Base-by-base conservation (phyloP, 371 early-diverging fungal genomes). In the Gilbertella persicaria region DNA sequence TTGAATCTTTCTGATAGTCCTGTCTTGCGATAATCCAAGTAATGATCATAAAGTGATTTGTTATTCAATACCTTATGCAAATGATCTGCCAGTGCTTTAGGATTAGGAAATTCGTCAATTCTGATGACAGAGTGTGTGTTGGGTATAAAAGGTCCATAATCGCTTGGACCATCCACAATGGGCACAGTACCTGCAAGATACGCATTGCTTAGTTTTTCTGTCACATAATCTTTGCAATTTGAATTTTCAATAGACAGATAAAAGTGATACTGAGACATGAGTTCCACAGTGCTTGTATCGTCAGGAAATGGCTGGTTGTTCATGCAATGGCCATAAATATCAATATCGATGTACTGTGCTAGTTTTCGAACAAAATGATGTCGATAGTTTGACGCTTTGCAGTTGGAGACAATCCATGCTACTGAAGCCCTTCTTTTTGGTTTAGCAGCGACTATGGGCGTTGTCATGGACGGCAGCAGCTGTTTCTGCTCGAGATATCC, bases 91-190 rank as follows among this genome's bases (percentile, higher is more conserved):
- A 54, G 9, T 23, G 17, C 21, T 16, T 30, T 28, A 28, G 54
- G 54, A 13, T 14, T 38, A 6, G 25, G 17, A 40, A 54, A 54
- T 20, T 46, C 46, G 40, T 54, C 54, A 5, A 46, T n/a, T 5
- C 54, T 26, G 8, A 54, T 54, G 1, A 54, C 40, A 9, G 51
- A 37, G 9, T 40, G 54, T 10, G 45, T 39, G 20, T 46, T 46
- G 20, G 54, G 54, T 45, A 54, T 54, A 24, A 54, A 54, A 2
- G 54, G 46, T 10, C 54, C 46, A 14, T 54, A 54, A 45, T 54
- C 46, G n/a, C 46, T 54, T 1, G 54, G 54, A 0, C 54, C 54
- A 40, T 54, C 54, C 12, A 54, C 54, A 38, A 54, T 45, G 17
- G 54, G 54, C 23, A 54, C 35, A 0, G 25, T 19, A 8, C 46